phyloP scores from a whole-genome alignment of 495 filamentous ascomycete genomes.

The Mytilinidion resinicola region DNA sequence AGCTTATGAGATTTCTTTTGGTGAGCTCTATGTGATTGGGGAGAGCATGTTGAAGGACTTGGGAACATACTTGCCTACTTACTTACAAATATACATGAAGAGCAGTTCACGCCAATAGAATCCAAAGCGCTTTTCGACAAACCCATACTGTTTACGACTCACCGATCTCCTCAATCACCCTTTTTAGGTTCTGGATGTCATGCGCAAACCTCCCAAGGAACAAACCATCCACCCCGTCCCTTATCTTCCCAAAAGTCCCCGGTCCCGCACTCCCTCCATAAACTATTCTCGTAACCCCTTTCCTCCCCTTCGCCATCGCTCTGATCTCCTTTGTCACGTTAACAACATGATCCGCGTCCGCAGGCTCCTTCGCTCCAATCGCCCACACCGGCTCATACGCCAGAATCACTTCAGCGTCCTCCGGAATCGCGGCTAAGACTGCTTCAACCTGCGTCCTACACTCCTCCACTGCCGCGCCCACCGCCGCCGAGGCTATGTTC shows the following conservation, averaged over 20 bases:
- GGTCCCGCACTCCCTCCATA: constrained; percentile 79
- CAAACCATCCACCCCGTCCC: constrained; percentile 68
- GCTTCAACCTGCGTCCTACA: constrained; percentile 57
- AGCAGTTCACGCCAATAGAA: no score
- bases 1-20: no score
- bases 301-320: constrained; percentile 32
- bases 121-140: neutral
- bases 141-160: constrained; percentile 3
- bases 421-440: constrained; percentile 52
- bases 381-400: constrained; percentile 91
- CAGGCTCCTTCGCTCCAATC: constrained; percentile 70
- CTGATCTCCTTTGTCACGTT: constrained; percentile 60
- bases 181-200: constrained; percentile 58
- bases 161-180: constrained; percentile 61
- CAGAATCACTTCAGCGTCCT: constrained; percentile 61
- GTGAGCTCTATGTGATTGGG: no score
- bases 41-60: no score
- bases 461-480: constrained; percentile 56
- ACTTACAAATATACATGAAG: no score
- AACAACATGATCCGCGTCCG: constrained; percentile 62
- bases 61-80: no score
- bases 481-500: constrained; percentile 44
- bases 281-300: constrained; percentile 55
- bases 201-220: constrained; percentile 80
- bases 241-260: constrained; percentile 61